phyloP scores from a whole-genome alignment of 1,284 basidiomycete genomes.

The Wallemia ichthyophaga region DNA sequence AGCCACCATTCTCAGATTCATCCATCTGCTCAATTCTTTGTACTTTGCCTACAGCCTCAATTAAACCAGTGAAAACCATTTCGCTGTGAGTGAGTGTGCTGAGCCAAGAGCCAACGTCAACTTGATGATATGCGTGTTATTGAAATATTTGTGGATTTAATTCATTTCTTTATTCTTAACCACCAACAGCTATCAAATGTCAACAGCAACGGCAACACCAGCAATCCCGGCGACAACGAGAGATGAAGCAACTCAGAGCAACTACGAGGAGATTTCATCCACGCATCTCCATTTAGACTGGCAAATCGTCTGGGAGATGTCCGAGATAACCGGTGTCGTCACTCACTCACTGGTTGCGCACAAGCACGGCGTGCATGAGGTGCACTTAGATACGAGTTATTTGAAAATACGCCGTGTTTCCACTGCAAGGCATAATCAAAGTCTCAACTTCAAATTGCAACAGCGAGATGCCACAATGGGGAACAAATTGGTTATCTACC shows the following conservation, averaged over 20 bases:
- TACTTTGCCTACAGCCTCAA: constrained; percentile 52
- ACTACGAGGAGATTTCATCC: constrained; percentile 37
- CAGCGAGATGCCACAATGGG: constrained; percentile 36
- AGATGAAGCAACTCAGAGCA: constrained; percentile 50
- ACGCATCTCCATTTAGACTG: constrained; percentile 47
- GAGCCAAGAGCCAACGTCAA: too few species aligned
- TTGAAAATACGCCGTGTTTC: constrained; percentile 30
- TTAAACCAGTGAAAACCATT: constrained; percentile 13
- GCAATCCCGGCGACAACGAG: too few species aligned
- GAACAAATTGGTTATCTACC: constrained; percentile 26
- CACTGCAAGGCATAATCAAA: constrained; percentile 25
- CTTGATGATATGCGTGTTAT: too few species aligned
- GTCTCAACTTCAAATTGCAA: constrained; percentile 21
- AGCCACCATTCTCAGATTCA: constrained; percentile 31
- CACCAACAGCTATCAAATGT: not conserved
- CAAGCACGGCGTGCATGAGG: constrained; percentile 29
- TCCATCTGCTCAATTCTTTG: constrained; percentile 21
- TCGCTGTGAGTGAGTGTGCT: too few species aligned
- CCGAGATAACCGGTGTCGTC: constrained; percentile 39
- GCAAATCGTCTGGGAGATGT: constrained; percentile 41
- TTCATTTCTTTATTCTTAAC: not conserved
- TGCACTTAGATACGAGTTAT: constrained; percentile 50
- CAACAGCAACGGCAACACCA: not conserved
- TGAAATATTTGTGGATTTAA: too few species aligned
- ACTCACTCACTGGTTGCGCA: constrained; percentile 32